A percentile compares a stretch with the other conserved stretches of the same genome.
Conservation (phyloP, 805 yeast species). For the Yarrowia sp. region DNA sequence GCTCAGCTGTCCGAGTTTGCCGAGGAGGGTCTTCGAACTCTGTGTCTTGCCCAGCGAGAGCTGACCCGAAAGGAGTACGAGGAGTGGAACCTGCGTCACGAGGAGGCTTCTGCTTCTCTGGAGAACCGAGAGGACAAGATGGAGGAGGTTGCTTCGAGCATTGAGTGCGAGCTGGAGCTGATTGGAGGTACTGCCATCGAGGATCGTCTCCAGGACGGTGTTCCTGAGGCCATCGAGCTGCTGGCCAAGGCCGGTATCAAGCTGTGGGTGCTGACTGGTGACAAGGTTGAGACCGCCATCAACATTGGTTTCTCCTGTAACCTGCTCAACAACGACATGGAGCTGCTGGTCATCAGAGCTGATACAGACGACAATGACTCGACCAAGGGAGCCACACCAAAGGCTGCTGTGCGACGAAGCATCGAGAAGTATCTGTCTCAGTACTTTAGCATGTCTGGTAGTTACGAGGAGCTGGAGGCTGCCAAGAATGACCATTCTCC, state of each 20-base stretch:
- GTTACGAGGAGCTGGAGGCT: conserved; percentile 55
- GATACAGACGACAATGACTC: conserved; percentile 48
- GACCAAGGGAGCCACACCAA: conserved; percentile 45
- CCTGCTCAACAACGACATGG: conserved; percentile 73
- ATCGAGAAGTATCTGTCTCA: conserved; percentile 60
- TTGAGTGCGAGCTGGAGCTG: conserved; percentile 64
- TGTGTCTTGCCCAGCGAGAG: conserved; percentile 72
- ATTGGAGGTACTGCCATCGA: conserved; percentile 87
- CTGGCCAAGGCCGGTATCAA: conserved; percentile 78
- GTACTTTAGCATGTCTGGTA: conserved; percentile 58
- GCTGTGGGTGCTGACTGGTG: conserved; percentile 86
- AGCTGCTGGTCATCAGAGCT: conserved; percentile 62
- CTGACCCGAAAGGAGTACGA: conserved; percentile 56
- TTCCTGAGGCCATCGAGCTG: conserved; percentile 73
- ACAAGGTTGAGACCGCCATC: conserved; percentile 86
- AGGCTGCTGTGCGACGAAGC: conserved; percentile 44
- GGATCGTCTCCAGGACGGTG: conserved; percentile 80
- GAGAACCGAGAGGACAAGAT: conserved; percentile 67
- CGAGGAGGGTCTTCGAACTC: conserved; percentile 78
- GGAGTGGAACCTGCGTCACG: conserved; percentile 63
- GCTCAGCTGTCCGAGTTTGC: conserved; percentile 76
- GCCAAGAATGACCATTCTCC: conserved; percentile 70
- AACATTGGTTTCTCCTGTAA: conserved; percentile 87
- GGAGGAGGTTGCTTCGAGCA: conserved; percentile 64
- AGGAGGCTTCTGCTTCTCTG: conserved; percentile 64